phyloP scores from a whole-genome alignment of 2,329 filamentous ascomycete genomes.

The Microdochium bolleyi region DNA sequence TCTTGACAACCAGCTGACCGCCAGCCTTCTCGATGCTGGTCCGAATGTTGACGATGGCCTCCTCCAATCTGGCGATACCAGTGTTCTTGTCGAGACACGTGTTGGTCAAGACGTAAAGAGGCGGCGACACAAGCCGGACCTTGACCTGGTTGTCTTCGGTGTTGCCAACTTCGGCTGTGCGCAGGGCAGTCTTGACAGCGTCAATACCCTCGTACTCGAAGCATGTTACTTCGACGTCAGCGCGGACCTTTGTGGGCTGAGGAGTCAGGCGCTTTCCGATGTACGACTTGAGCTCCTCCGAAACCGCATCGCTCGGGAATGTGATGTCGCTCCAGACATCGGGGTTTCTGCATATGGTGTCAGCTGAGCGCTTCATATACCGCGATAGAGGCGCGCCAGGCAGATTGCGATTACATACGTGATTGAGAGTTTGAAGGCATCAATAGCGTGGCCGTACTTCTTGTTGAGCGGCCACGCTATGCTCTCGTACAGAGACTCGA shows the following conservation, averaged over 20 bases:
- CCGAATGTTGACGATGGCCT: conserved; percentile 82
- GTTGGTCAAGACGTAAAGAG: conserved; percentile 91
- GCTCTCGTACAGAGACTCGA: conserved; percentile 86
- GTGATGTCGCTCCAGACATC: conserved; percentile 91
- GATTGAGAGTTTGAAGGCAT: conserved; percentile 98
- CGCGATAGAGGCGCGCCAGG: neutral
- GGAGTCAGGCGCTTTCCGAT: conserved; percentile 96
- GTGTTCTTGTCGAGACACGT: conserved; percentile 89
- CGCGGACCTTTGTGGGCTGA: conserved; percentile 97
- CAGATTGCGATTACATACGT: conserved; percentile 50
- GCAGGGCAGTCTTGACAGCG: conserved; percentile 87
- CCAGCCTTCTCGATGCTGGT: conserved; percentile 70
- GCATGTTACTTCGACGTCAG: conserved; percentile 94
- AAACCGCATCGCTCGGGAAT: conserved; percentile 79
- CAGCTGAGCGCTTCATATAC: neutral
- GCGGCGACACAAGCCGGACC: conserved; percentile 96
- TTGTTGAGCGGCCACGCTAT: conserved; percentile 98
- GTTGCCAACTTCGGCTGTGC: conserved; percentile 87
- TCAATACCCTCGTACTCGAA: conserved; percentile 97
- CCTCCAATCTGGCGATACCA: conserved; percentile 78
- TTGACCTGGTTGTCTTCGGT: conserved; percentile 91
- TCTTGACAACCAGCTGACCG: conserved; percentile 83
- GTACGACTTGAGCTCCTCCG: conserved; percentile 86
- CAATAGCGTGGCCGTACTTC: conserved; percentile 92
- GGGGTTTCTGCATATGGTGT: conserved; percentile 57